These are phyloP conservation scores for Peronosclerospora sorghi DNA, from an alignment of 352 stramenopile genomes.

Conservation along the genomic window DNA sequence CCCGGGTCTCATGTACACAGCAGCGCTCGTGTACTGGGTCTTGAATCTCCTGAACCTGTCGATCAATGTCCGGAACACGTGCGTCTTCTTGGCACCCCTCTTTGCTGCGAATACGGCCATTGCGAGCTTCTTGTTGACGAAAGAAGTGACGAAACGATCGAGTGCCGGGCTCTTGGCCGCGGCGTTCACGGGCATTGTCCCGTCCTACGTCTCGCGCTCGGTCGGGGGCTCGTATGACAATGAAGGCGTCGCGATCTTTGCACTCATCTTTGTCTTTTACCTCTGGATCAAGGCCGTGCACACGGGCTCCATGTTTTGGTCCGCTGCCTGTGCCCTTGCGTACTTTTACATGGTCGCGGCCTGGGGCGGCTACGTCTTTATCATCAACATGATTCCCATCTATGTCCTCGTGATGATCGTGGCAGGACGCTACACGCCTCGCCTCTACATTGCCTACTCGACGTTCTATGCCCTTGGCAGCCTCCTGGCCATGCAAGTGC, in stretches of 20 bases:
- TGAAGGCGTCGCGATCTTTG: conserved; percentile 95
- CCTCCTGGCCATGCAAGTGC: conserved; percentile 93
- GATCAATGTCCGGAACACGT: conserved; percentile 89
- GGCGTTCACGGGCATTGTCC: conserved; percentile 94
- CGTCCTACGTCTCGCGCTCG: conserved; percentile 93
- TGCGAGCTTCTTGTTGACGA: conserved; percentile 85
- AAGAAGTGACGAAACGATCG: conserved; percentile 81
- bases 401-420: conserved; percentile 92
- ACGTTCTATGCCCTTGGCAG: conserved; percentile 96
- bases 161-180: conserved; percentile 85
- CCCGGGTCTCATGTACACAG: conserved; percentile 87
- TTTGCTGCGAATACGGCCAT: conserved; percentile 86
- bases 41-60: conserved; percentile 87
- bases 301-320: conserved; percentile 84
- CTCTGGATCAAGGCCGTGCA: conserved; percentile 92
- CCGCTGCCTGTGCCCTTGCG: conserved; percentile 68
- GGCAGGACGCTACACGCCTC: conserved; percentile 86
- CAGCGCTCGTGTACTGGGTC: conserved; percentile 82
- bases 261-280: conserved; percentile 96
- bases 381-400: conserved; percentile 98
- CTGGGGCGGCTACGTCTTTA: conserved; percentile 98
- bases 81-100: conserved; percentile 85
- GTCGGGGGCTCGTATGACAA: conserved; percentile 98
- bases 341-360: conserved; percentile 98
- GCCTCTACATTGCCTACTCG: conserved; percentile 95